These are phyloP conservation scores for Phaeolepiota aurea DNA, from an alignment of 768 basidiomycete genomes.

Conservation along the genomic window DNA sequence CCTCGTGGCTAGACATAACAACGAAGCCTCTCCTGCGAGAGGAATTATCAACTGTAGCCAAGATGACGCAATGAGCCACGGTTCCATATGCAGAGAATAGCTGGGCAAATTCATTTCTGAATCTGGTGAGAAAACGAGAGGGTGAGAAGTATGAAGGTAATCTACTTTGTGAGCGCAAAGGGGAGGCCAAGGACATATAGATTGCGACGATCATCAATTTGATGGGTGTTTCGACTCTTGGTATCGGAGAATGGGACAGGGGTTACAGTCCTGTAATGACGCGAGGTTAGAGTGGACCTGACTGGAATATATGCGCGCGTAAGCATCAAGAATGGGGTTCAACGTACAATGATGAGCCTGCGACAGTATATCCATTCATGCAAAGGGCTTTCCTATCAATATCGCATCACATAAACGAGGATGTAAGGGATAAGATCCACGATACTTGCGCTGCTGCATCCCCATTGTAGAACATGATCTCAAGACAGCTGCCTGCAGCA, in stretches of 20 bases:
- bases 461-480: constrained; percentile 43
- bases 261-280: constrained; percentile 26
- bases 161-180: constrained; percentile 72
- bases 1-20: constrained; percentile 68
- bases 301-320: constrained; percentile 6
- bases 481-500: constrained; percentile 29
- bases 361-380: constrained; percentile 55
- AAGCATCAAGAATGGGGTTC: constrained; percentile 6
- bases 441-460: constrained; percentile 51
- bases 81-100: constrained; percentile 59
- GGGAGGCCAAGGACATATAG: constrained; percentile 81
- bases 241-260: constrained; percentile 17
- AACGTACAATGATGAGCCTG: constrained; percentile 48
- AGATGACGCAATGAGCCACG: constrained; percentile 70
- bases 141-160: neutral
- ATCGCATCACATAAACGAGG: constrained; percentile 3
- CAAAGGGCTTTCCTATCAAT: constrained; percentile 51
- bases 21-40: constrained; percentile 79
- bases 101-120: constrained; percentile 47
- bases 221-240: constrained; percentile 12
- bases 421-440: constrained; percentile 2
- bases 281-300: neutral
- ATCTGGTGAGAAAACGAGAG: neutral
- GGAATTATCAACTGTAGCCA: constrained; percentile 78
- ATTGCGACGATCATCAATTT: constrained; percentile 57